Percentiles rank a stretch among this genome's conserved stretches.
These are phyloP conservation scores for Myriosclerotinia scirpicola DNA, from an alignment of 2,329 filamentous ascomycete genomes.

Conservation along the genomic window DNA sequence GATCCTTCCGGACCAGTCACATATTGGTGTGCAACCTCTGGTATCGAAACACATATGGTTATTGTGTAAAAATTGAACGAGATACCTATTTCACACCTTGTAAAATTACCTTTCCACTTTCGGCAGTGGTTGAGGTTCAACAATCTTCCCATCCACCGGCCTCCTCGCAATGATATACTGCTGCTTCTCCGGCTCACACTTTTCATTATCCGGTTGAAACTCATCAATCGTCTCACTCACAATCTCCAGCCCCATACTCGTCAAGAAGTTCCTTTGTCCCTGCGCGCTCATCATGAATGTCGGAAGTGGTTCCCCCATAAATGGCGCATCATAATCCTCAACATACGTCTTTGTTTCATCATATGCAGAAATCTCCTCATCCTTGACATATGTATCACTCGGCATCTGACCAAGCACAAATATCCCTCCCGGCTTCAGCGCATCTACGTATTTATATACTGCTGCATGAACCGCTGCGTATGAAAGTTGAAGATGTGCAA, in stretches of 20 bases:
- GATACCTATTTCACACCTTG: not conserved
- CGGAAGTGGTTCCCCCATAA: slow-evolving; percentile 33
- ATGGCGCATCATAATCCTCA: slow-evolving; percentile 33
- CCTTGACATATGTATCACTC: slow-evolving; percentile 37
- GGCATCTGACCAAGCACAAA: slow-evolving; percentile 38
- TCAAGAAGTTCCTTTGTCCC: slow-evolving; percentile 31
- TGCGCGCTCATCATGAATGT: slow-evolving; percentile 33
- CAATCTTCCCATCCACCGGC: slow-evolving; percentile 7
- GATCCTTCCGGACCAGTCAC: no score
- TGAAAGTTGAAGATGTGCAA: slow-evolving; percentile 36
- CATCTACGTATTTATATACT: slow-evolving; percentile 31
- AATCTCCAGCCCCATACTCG: slow-evolving; percentile 34
- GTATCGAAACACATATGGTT: not conserved
- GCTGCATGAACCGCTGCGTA: slow-evolving; percentile 37
- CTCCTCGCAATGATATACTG: slow-evolving; percentile 28
- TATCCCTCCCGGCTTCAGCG: slow-evolving; percentile 35
- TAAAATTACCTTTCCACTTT: not conserved
- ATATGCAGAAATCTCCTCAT: slow-evolving; percentile 27
- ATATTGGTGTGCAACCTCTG: no score
- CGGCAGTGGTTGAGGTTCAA: slow-evolving; percentile 22
- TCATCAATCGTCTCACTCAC: slow-evolving; percentile 31
- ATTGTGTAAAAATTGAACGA: not conserved
- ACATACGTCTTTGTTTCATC: slow-evolving; percentile 39
- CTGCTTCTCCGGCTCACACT: slow-evolving; percentile 25
- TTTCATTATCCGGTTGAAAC: slow-evolving; percentile 33